A percentile compares a stretch with the other conserved stretches of the same genome.
Evolutionary conservation across 2,329 filamentous ascomycete species (phyloP).

Genomic region (Endocalyx cinctus): DNA sequence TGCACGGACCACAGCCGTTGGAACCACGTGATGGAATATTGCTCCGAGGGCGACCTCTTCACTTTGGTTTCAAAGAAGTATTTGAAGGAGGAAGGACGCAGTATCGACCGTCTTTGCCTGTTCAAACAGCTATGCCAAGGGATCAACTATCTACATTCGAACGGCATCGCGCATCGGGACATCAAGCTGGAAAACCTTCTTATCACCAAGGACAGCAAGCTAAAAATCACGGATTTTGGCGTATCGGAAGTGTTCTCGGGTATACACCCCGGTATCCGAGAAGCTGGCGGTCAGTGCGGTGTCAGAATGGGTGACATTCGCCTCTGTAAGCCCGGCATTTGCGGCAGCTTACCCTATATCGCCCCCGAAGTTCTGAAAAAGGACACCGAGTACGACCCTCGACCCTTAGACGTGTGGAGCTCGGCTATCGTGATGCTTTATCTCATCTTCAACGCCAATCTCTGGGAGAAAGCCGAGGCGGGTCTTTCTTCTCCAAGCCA

Average conservation of each 20-base stretch:
- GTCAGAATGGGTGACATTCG: constrained; percentile 67
- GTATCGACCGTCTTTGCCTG: constrained; percentile 70
- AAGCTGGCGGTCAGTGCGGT: constrained; percentile 69
- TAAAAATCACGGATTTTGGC: constrained; percentile 91
- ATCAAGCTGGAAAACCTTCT: constrained; percentile 87
- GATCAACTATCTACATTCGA: constrained; percentile 72
- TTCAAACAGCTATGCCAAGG: constrained; percentile 88
- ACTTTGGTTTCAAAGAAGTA: constrained; percentile 67
- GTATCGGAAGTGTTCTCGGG: constrained; percentile 83
- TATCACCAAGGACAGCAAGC: constrained; percentile 70
- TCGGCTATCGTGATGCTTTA: constrained; percentile 79
- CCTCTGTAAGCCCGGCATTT: constrained; percentile 73
- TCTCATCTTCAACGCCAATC: constrained; percentile 65
- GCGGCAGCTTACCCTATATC: constrained; percentile 81
- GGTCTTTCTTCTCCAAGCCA: constrained; percentile 29
- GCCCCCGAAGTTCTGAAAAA: constrained; percentile 78
- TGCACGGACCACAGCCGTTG: constrained; percentile 71
- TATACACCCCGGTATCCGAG: constrained; percentile 71
- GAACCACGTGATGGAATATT: constrained; percentile 95
- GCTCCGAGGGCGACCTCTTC: constrained; percentile 76
- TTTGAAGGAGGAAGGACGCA: constrained; percentile 59
- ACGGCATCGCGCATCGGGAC: constrained; percentile 86
- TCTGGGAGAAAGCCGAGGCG: constrained; percentile 66
- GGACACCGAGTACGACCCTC: constrained; percentile 63
- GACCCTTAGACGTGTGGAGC: constrained; percentile 80